Evolutionary conservation across 2,329 filamentous ascomycete species (phyloP).

Genomic region (Ceratocystis lukuohia): DNA sequence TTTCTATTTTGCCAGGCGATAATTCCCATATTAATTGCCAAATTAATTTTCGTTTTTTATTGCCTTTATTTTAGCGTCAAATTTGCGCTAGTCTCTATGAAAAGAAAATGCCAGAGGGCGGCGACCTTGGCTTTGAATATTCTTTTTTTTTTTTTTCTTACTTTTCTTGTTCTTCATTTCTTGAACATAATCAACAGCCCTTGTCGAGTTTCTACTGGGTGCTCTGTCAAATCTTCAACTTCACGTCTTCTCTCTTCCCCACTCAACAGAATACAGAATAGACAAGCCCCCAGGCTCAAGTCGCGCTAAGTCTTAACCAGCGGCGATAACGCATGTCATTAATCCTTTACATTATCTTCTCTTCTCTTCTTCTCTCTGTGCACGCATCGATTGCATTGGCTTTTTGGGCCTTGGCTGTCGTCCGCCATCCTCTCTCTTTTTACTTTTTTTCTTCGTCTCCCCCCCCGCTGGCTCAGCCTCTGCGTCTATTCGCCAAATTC

Average conservation of each 20-base stretch:
- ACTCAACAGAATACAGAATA: neutral
- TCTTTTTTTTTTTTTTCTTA: neutral
- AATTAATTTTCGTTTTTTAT: too few species aligned
- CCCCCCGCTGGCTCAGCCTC: too few species aligned
- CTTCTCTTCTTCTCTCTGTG: neutral
- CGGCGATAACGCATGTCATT: constrained; percentile 6
- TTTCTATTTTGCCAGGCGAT: neutral
- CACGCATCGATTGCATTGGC: neutral
- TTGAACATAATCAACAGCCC: too few species aligned
- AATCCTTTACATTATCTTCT: constrained; percentile 9
- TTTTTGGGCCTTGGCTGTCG: neutral
- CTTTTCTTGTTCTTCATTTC: neutral
- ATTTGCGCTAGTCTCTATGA: too few species aligned
- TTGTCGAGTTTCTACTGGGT: too few species aligned
- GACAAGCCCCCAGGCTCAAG: neutral
- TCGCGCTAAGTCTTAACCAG: neutral
- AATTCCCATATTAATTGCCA: neutral
- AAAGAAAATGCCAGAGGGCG: too few species aligned
- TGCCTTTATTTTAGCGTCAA: too few species aligned
- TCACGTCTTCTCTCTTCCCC: neutral
- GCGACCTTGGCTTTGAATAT: too few species aligned
- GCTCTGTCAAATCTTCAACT: neutral
- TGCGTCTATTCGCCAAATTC: neutral
- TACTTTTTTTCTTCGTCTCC: too few species aligned
- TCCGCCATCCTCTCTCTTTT: neutral